Evolutionary conservation across 495 filamentous ascomycete species (phyloP), one percentile per base, ranked within the genome.

Genomic region (Daldinia concentrica): DNA sequence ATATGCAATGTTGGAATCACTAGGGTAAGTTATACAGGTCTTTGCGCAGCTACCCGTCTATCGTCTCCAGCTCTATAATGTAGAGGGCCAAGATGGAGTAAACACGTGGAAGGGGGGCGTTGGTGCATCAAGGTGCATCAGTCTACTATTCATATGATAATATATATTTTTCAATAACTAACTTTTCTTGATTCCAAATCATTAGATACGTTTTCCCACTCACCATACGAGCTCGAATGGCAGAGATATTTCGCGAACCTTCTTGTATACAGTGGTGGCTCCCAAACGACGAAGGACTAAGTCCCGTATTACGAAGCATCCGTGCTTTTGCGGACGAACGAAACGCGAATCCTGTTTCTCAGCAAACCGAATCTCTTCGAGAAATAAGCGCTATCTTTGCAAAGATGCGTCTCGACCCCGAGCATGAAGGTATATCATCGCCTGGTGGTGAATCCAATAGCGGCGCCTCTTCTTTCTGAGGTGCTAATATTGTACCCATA

Each of bases 211-310:
- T 96, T 27, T 93, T 90, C 67, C 90, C 94, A 7, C 79, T 86
- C 30, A 89, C 86, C 45, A 90, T 94, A 79, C 92, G 95, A 72
- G 78, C 81, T 26, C 87, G 86, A 58, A 89, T 99, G 83, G 87
- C 91, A 14, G 86, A 89, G 30, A 76, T 91, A 34, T 97, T 93
- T 85, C 81, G 85, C 69, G 82, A 90, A 36, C 86, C 88, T 9
- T 89, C 89, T 57, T 83, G 92, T 64, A 83, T 86, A 58, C 85
- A 90, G 39, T 97, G 93, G 93, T 97, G 93, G 93, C 86, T 96
- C 24, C 92, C 93, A 2, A 88, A 94, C 74, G 88, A 93, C 73
- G 91, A 93, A 82, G 89, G 87, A 22, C 90, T 89, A 71, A 86
- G 87, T 3, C 83, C 86, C 6, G 86, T 95, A 32, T 82, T 96